Base-by-base conservation (phyloP, 1,284 basidiomycete species). In the Ganoderma lingzhi region DNA sequence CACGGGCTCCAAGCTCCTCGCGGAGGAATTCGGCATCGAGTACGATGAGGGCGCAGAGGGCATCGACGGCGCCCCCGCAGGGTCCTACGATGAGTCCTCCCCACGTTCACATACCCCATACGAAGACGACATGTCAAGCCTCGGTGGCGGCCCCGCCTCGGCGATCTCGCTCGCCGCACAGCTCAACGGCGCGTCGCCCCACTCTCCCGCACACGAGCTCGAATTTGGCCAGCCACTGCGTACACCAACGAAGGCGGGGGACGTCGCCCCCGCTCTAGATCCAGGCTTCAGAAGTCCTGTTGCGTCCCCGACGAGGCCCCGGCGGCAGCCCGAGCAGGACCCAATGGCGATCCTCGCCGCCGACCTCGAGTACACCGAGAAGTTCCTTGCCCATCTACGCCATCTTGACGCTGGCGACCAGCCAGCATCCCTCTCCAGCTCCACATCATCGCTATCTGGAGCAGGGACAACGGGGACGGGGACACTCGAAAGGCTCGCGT, bases 41-140 rank as follows among this genome's bases (percentile, higher is more conserved):
- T 94, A 92, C 74, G 93, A 95, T 70, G 93, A 94, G 77, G 93
- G 91, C 41, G 92, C 92, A 42, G 92, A 94, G 80, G 93, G 91
- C 51, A 93, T 92, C 70, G 93, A 92, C 77, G 87, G 87, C 66
- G 79, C 78, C 53, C 70, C 72, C 19, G 74, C 72, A 56, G 71
- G 58, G 30, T 72, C 68, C 28, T 64, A 63, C 71, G 64, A 71
- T 55, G 45, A 67, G 59, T 17, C 56, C 39, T 30, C 62, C 51
- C 51, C 59, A 15, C 59, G 10, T 35, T 44, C 48, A 39, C 63
- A 19, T 65, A 69, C 32, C 62, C 67, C 32, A 44, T 64, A 69
- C 60, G 69, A 64, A 28, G 68, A 70, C 19, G 51, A 72, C 60
- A 56, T 73, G 62, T 23, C 23, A 23, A 77, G 75, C 32, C 79